phyloP scores from a whole-genome alignment of 345 rosid genomes.

The Eucalyptus regnans region DNA sequence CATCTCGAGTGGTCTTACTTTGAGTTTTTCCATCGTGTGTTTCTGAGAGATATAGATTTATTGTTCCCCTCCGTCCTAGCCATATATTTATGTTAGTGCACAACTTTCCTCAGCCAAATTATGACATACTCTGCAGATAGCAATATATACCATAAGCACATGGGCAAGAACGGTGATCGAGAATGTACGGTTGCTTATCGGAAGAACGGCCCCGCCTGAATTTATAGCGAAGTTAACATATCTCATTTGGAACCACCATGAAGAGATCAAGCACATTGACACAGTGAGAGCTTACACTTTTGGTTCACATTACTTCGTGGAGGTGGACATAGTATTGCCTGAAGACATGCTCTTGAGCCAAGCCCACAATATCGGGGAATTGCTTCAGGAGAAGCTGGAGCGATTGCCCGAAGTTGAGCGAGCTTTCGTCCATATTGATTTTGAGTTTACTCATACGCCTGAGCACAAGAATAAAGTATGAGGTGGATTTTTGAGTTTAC shows the following conservation, averaged over 20 bases:
- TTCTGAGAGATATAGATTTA: not conserved
- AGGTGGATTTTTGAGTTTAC: conserved; percentile 42
- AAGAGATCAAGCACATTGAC: conserved; percentile 61
- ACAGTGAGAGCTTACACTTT: conserved; percentile 80
- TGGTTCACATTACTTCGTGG: conserved; percentile 76
- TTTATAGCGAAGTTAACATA: conserved; percentile 68
- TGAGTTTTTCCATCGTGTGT: not conserved
- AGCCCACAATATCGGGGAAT: conserved; percentile 81
- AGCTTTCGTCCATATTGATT: conserved; percentile 81
- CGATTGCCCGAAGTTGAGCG: conserved; percentile 70
- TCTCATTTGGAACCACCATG: conserved; percentile 76
- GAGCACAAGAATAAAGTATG: conserved; percentile 49
- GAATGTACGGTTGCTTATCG: conserved; percentile 57
- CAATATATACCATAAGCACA: conserved; percentile 59
- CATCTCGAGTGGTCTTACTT: not conserved
- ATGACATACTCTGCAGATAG: conserved; percentile 33
- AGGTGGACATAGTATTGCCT: conserved; percentile 72
- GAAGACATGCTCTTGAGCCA: conserved; percentile 50
- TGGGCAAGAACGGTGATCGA: conserved; percentile 75
- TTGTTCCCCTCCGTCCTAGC: not conserved
- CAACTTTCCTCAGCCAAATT: not conserved
- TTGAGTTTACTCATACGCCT: conserved; percentile 70
- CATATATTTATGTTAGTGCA: not conserved
- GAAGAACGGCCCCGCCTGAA: conserved; percentile 78
- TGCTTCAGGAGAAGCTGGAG: conserved; percentile 82